phyloP scores from a whole-genome alignment of 352 stramenopile species.

The Elongisporangium prolatum region DNA sequence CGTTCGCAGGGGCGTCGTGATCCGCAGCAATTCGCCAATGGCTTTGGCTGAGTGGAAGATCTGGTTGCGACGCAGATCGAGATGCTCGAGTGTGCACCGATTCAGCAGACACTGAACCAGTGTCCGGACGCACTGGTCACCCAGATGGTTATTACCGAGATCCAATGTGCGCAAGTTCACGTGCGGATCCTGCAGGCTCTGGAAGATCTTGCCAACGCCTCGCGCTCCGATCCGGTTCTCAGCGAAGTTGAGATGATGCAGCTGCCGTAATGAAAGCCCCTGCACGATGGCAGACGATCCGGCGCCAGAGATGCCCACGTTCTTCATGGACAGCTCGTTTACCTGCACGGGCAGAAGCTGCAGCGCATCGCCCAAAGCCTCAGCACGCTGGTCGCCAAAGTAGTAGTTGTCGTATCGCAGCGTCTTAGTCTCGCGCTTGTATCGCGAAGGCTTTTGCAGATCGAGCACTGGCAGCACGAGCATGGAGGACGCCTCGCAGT shows the following conservation, averaged over 20 bases:
- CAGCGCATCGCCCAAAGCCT: constrained; percentile 55
- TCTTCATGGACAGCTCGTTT: constrained; percentile 66
- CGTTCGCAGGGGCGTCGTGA: constrained; percentile 46
- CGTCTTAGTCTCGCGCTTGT: constrained; percentile 29
- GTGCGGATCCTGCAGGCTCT: constrained; percentile 43
- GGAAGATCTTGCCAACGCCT: constrained; percentile 50
- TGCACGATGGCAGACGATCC: constrained; percentile 57
- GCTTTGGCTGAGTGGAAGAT: constrained; percentile 59
- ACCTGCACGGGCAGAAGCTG: constrained; percentile 49
- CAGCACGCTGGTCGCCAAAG: constrained; percentile 59
- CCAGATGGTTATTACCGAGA: constrained; percentile 68
- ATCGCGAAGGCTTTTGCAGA: constrained; percentile 37
- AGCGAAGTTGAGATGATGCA: constrained; percentile 64
- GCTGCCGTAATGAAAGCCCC: constrained; percentile 37
- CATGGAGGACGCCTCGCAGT: constrained; percentile 49
- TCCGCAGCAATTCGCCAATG: constrained; percentile 54
- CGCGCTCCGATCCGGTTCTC: constrained; percentile 59
- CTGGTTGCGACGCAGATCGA: constrained; percentile 57
- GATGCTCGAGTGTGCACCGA: constrained; percentile 55
- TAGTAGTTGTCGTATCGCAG: constrained; percentile 75
- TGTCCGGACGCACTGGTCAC: constrained; percentile 47
- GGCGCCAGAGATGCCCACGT: constrained; percentile 50
- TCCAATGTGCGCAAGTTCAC: constrained; percentile 59
- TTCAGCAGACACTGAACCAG: constrained; percentile 66
- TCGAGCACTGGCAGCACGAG: constrained; percentile 67